Evolutionary conservation across 495 filamentous ascomycete genomes (phyloP).

Genomic region (Bryoglossum gracile): DNA sequence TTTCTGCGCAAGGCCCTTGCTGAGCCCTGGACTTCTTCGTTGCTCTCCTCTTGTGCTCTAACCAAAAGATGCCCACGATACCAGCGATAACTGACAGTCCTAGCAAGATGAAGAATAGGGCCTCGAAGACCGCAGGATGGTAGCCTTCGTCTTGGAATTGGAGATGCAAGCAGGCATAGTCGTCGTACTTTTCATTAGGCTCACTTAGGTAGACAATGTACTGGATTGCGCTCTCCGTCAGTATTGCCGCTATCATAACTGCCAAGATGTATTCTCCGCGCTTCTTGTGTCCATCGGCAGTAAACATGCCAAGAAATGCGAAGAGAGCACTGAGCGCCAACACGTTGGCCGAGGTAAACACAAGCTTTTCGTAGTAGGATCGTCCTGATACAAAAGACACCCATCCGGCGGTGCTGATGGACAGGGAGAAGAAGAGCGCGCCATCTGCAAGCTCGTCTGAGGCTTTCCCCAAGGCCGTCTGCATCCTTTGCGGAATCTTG

Average conservation of each 20-base stretch:
- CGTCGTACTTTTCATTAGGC: slow-evolving; percentile 2
- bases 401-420: slow-evolving; percentile 9
- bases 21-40: too few relatives aligned
- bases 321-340: slow-evolving; percentile 10
- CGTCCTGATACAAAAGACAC: slow-evolving; percentile 1
- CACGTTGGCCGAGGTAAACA: slow-evolving; percentile 9
- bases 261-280: background rate
- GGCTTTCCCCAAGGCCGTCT: background rate
- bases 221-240: slow-evolving; percentile 4
- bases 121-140: slow-evolving; percentile 5
- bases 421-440: slow-evolving; percentile 7
- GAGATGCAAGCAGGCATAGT: slow-evolving; percentile 4
- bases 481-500: background rate
- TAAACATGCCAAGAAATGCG: slow-evolving; percentile 7
- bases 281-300: slow-evolving; percentile 1
- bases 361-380: slow-evolving; percentile 11
- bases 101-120: slow-evolving; percentile 5
- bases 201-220: slow-evolving; percentile 8
- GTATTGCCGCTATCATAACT: slow-evolving; percentile 1
- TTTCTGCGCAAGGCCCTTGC: too few relatives aligned
- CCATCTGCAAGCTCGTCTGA: slow-evolving; percentile 2
- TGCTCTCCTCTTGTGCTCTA: background rate
- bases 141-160: slow-evolving; percentile 2
- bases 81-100: slow-evolving; percentile 5
- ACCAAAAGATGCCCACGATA: slow-evolving; percentile 1